phyloP scores from a whole-genome alignment of 352 stramenopile species.

The Chrysophaeum taylorii region DNA sequence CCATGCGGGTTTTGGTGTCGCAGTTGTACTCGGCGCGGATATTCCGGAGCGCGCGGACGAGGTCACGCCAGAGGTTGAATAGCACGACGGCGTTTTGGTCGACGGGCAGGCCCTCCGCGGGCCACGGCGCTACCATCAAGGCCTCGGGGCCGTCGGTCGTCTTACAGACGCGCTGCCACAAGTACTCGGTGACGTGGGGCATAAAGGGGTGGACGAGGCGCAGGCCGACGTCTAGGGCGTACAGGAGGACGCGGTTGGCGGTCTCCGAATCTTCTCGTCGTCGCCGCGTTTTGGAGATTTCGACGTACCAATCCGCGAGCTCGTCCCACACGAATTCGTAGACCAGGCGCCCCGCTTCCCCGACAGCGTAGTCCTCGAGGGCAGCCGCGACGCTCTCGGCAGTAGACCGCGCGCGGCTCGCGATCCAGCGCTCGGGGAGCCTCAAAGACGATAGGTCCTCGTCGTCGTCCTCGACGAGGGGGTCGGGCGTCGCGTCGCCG shows the following conservation, averaged over 20 bases:
- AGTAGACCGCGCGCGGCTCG: conserved; percentile 56
- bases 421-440: conserved; percentile 61
- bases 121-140: conserved; percentile 63
- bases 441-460: conserved; percentile 52
- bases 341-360: conserved; percentile 39
- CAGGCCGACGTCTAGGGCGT: conserved; percentile 62
- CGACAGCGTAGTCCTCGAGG: conserved; percentile 47
- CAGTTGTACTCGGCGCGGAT: conserved; percentile 68
- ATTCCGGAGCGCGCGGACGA: conserved; percentile 64
- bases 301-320: conserved; percentile 71
- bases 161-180: conserved; percentile 59
- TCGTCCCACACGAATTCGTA: conserved; percentile 75
- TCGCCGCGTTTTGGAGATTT: conserved; percentile 61
- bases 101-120: conserved; percentile 50
- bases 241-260: conserved; percentile 56
- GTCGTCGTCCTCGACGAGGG: conserved; percentile 33
- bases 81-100: conserved; percentile 36
- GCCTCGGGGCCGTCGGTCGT: conserved; percentile 31
- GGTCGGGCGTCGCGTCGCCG: not conserved
- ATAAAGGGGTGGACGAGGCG: conserved; percentile 92
- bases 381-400: conserved; percentile 50
- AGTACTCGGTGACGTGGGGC: conserved; percentile 90
- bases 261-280: conserved; percentile 49
- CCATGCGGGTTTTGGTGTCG: conserved; percentile 60
- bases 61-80: conserved; percentile 50